These are phyloP conservation scores for Boletus coccyginus DNA, from an alignment of 768 basidiomycete species.

Conservation along the genomic window DNA sequence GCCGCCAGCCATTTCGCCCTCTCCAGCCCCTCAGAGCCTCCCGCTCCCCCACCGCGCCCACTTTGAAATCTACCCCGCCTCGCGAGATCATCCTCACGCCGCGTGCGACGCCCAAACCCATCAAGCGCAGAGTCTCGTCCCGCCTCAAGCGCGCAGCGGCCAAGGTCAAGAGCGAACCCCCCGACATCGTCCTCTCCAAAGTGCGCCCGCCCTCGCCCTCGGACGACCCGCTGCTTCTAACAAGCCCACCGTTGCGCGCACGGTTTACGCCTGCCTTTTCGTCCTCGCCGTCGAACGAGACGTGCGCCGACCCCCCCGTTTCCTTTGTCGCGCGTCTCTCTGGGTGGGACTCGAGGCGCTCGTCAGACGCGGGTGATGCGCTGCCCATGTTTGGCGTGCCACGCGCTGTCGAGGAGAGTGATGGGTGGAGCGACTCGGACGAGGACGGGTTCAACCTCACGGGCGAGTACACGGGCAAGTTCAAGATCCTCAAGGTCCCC, in stretches of 20 bases:
- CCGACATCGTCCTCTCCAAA: slow-evolving; percentile 54
- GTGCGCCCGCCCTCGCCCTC: slow-evolving; percentile 72
- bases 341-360: background rate
- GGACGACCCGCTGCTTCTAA: slow-evolving; percentile 69
- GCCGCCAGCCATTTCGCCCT: slow-evolving; percentile 21
- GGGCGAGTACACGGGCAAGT: slow-evolving; percentile 70
- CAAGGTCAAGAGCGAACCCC: slow-evolving; percentile 61
- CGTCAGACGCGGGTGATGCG: slow-evolving; percentile 1
- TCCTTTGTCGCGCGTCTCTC: slow-evolving; percentile 24
- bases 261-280: slow-evolving; percentile 38
- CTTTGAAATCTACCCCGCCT: slow-evolving; percentile 63
- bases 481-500: slow-evolving; percentile 51
- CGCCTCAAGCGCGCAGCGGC: slow-evolving; percentile 19
- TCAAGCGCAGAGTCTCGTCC: slow-evolving; percentile 34
- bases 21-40: slow-evolving; percentile 9
- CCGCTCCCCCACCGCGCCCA: slow-evolving; percentile 45
- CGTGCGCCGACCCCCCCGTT: background rate
- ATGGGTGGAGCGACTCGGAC: slow-evolving; percentile 28
- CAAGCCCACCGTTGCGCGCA: slow-evolving; percentile 24
- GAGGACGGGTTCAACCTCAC: slow-evolving; percentile 34
- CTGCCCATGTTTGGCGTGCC: slow-evolving; percentile 20
- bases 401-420: slow-evolving; percentile 2
- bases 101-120: slow-evolving; percentile 35
- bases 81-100: slow-evolving; percentile 51
- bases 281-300: slow-evolving; percentile 27